Conservation (phyloP, 2,329 filamentous ascomycete genomes). For the Monosporascus sp. region DNA sequence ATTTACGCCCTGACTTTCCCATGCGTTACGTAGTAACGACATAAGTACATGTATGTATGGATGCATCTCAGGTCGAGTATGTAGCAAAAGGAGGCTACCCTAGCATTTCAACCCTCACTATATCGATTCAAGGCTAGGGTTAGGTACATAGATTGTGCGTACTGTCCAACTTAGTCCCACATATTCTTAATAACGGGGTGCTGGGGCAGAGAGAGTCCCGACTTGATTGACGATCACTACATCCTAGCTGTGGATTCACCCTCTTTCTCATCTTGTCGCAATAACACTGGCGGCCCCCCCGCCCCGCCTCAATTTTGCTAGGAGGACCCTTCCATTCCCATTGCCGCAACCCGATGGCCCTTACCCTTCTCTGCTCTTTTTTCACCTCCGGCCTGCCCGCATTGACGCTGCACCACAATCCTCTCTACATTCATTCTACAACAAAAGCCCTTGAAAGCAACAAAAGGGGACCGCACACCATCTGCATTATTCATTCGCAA, state of each 20-base stretch:
- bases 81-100: too few species aligned
- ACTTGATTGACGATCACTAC: background rate
- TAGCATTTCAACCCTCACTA: too few species aligned
- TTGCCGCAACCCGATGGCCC: background rate
- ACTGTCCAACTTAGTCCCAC: too few species aligned
- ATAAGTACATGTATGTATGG: too few species aligned
- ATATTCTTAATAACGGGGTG: background rate
- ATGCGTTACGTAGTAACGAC: too few species aligned
- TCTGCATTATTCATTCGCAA: background rate
- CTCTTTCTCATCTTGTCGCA: background rate
- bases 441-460: background rate
- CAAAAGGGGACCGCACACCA: background rate
- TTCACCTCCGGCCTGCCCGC: background rate
- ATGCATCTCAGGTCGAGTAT: too few species aligned
- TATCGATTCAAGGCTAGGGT: too few species aligned
- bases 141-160: too few species aligned
- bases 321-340: background rate
- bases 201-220: background rate
- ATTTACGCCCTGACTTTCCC: too few species aligned
- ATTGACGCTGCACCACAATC: background rate
- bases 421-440: background rate
- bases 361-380: background rate
- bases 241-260: background rate
- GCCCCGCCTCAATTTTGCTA: constrained; percentile 1
- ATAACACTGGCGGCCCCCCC: background rate